A percentile compares a stretch with the other conserved stretches of the same genome.
Evolutionary conservation across 192 early-diverging fungal species (phyloP).

Genomic region (Oehlia diaphana): DNA sequence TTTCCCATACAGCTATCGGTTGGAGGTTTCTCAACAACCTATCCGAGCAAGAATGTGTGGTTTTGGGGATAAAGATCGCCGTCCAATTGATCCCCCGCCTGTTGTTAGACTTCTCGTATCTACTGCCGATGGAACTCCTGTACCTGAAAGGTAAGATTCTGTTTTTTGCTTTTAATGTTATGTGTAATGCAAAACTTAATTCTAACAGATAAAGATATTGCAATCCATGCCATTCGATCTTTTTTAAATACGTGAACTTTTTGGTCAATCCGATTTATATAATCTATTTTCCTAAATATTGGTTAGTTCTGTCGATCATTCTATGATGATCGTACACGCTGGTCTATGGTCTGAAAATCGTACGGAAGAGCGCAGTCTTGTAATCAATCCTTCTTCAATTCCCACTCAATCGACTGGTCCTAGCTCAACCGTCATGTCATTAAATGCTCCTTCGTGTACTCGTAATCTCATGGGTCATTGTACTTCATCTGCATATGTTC

Average conservation of each 20-base stretch:
- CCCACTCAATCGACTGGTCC: constrained; percentile 24
- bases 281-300: background rate
- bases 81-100: constrained; percentile 61
- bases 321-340: constrained; percentile 34
- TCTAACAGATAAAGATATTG: background rate
- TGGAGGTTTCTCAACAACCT: constrained; percentile 64
- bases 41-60: constrained; percentile 65
- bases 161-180: background rate
- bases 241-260: background rate
- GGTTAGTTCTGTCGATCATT: constrained; percentile 24
- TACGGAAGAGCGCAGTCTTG: constrained; percentile 36
- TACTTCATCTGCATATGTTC: constrained; percentile 64
- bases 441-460: constrained; percentile 36
- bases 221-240: background rate
- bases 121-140: constrained; percentile 25
- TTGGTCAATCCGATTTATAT: background rate
- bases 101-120: constrained; percentile 56
- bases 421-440: constrained; percentile 15
- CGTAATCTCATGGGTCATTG: constrained; percentile 74
- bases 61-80: constrained; percentile 68
- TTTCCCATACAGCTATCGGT: constrained; percentile 43
- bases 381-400: constrained; percentile 39
- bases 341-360: constrained; percentile 31
- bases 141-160: constrained; percentile 28
- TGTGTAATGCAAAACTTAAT: background rate